These are phyloP conservation scores for Sporothrix euskadiensis DNA, from an alignment of 2,329 filamentous ascomycete genomes.

Conservation along the genomic window DNA sequence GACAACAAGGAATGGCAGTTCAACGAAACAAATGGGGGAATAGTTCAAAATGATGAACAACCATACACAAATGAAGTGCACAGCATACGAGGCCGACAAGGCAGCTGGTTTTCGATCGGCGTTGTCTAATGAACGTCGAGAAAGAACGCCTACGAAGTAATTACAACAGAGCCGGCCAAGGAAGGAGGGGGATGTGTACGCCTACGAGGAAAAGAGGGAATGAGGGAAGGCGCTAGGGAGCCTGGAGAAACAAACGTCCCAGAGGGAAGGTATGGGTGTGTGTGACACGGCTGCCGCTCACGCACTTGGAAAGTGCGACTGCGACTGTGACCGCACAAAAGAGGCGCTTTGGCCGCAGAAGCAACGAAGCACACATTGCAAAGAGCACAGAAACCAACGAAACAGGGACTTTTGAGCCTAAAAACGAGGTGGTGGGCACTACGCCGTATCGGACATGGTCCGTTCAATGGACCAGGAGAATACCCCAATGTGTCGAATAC, in stretches of 20 bases:
- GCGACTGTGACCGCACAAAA: neutral
- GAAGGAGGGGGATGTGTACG: neutral
- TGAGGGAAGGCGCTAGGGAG: neutral
- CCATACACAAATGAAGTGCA: neutral
- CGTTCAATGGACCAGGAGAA: neutral
- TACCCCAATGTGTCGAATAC: neutral
- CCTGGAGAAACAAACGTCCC: conserved; percentile 8
- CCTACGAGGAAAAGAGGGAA: neutral
- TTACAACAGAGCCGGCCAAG: neutral
- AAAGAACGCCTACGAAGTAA: neutral
- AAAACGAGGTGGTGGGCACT: neutral
- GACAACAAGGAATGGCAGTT: neutral
- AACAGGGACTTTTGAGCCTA: conserved; percentile 6
- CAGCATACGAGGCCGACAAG: neutral
- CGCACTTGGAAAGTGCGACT: neutral
- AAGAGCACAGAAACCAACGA: neutral
- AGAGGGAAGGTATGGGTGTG: neutral
- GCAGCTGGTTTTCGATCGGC: neutral
- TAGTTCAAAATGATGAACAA: neutral
- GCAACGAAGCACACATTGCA: neutral
- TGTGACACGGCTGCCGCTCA: neutral
- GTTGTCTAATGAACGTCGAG: neutral
- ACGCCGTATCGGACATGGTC: neutral
- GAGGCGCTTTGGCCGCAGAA: conserved; percentile 11
- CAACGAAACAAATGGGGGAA: neutral